Base-by-base conservation (phyloP, 75 land plant species). In the Sequoia sempervirens region DNA sequence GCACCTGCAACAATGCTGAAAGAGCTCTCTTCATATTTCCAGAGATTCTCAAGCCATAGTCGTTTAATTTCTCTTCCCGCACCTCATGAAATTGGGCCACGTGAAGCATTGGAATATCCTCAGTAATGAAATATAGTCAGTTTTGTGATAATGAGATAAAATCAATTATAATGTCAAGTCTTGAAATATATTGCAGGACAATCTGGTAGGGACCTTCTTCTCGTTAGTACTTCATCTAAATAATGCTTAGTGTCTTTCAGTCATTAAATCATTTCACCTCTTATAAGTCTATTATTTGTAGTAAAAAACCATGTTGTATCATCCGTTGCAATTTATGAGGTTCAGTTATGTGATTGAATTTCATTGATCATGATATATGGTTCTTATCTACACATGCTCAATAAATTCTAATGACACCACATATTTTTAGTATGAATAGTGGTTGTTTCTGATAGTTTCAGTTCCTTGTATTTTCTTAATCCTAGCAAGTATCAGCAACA, bases 1-100 rank as follows among this genome's bases (percentile, higher is more conserved):
- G 93, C 99, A n/a, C 99, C 99, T 66, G 96, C 97, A 85, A 97
- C 99, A 84, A 98, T 98, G 76, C 82, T 98, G 84, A 98, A 98
- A 83, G 99, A 98, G 68, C 89, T 98, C 68, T 90, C 99, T 58
- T 85, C 89, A 80, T 93, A 94, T 87, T 98, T 98, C 54, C 98
- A 87, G 58, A 92, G 91, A 41, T 91, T 96, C 81, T 86, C 96
- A 76, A 86, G 91, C 11, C 99, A 96, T 82, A 89, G 89, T 78
- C 98, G 99, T 40, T 86, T 98, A 72, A 90, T 95, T 15, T 84
- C 93, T 80, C 92, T 98, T 75, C 97, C 95, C 68, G 89, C 96
- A 73, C 99, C 99, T 15, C 99, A 98, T 88, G 99, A 98, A 84
- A 91, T 98, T 72, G 92, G 90, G 82, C 89, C 89, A 20, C 95